These are phyloP conservation scores for Tolypocladium amazonense DNA, from an alignment of 2,329 filamentous ascomycete species.

Conservation along the genomic window DNA sequence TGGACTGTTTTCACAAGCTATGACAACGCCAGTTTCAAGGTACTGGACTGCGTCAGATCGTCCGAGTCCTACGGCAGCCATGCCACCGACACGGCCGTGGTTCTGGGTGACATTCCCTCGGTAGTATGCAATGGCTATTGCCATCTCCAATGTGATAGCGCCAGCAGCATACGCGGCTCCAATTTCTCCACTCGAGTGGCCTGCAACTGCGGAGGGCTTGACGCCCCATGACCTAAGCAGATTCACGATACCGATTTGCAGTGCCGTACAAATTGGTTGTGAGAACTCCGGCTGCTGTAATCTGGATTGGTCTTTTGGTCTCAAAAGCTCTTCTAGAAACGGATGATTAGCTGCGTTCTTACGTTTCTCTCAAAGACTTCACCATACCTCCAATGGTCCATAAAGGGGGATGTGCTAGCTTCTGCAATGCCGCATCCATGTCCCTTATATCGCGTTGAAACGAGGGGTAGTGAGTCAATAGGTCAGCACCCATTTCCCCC, in stretches of 20 bases:
- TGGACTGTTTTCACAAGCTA: slow-evolving; percentile 31
- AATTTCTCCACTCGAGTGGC: slow-evolving; percentile 30
- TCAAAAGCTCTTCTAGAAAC: slow-evolving; percentile 13
- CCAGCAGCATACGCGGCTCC: slow-evolving; percentile 26
- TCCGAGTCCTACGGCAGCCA: slow-evolving; percentile 21
- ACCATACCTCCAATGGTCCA: slow-evolving; percentile 13
- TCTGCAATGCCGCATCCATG: slow-evolving; percentile 4
- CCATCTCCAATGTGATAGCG: slow-evolving; percentile 12
- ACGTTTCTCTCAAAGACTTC: not conserved
- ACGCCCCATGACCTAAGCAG: slow-evolving; percentile 20
- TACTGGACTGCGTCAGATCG: slow-evolving; percentile 10
- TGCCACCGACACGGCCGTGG: slow-evolving; percentile 10
- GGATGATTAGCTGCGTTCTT: not conserved
- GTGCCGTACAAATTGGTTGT: slow-evolving; percentile 41
- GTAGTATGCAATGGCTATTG: slow-evolving; percentile 18
- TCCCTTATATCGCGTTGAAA: slow-evolving; percentile 10
- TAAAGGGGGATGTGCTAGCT: slow-evolving; percentile 11
- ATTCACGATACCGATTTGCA: slow-evolving; percentile 37
- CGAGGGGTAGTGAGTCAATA: slow-evolving; percentile 12
- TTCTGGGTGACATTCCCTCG: slow-evolving; percentile 1
- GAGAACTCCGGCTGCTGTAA: slow-evolving; percentile 28
- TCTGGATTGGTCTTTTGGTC: slow-evolving; percentile 7
- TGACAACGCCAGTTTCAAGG: slow-evolving; percentile 5
- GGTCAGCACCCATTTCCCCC: slow-evolving; percentile 25
- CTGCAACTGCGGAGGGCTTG: slow-evolving; percentile 18